phyloP scores from a whole-genome alignment of 2,329 filamentous ascomycete genomes.

The Diaporthe sp. region DNA sequence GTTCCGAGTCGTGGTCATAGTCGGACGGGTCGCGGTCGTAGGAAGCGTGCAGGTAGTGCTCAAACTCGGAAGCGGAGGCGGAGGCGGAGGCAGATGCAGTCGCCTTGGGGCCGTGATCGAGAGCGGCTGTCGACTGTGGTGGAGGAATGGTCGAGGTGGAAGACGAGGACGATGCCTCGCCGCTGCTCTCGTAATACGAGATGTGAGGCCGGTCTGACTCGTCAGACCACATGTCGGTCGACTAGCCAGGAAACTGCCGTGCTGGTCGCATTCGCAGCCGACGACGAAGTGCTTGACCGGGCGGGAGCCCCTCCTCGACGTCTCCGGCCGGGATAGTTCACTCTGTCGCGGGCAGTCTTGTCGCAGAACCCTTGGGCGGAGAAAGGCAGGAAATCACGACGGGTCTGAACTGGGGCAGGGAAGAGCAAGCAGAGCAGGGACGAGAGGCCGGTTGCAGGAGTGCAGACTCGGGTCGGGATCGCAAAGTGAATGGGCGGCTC shows the following conservation, averaged over 20 bases:
- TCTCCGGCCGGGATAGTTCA: neutral
- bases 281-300: neutral
- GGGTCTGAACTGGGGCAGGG: neutral
- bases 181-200: conserved; percentile 9
- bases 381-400: neutral
- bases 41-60: conserved; percentile 19
- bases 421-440: neutral
- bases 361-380: conserved; percentile 2
- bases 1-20: conserved; percentile 22
- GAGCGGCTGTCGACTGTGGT: neutral
- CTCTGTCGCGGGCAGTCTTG: neutral
- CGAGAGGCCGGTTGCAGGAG: neutral
- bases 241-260: conserved; percentile 31
- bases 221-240: conserved; percentile 40
- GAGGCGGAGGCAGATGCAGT: neutral
- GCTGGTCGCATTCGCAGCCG: conserved; percentile 36
- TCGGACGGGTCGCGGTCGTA: conserved; percentile 29
- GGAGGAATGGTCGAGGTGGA: conserved; percentile 14
- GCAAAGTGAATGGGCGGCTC: neutral
- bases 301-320: conserved; percentile 19
- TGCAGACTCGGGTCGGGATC: neutral
- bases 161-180: conserved; percentile 16
- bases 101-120: conserved; percentile 14
- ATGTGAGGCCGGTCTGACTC: conserved; percentile 35
- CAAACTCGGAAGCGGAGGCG: conserved; percentile 9